Evolutionary conservation across 345 rosid species (phyloP).

Genomic region (Excoecaria cochinchinensis): DNA sequence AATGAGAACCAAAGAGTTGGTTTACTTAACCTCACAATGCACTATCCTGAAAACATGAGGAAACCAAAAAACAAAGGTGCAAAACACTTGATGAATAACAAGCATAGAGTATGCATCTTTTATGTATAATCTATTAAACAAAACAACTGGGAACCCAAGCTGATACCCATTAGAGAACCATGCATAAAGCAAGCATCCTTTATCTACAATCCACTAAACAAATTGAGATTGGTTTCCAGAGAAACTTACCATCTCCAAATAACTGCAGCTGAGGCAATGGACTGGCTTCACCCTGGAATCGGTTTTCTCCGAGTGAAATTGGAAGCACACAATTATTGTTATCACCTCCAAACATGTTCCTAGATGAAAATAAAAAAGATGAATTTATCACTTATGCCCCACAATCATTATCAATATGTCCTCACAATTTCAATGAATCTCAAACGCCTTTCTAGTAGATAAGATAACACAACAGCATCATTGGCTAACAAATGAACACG

Average conservation of each 20-base stretch:
- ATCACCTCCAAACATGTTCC: slow-evolving; percentile 72
- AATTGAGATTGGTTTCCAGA: not conserved
- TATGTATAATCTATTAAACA: not conserved
- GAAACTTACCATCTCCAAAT: slow-evolving; percentile 51
- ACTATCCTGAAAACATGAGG: not conserved
- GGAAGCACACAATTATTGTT: slow-evolving; percentile 47
- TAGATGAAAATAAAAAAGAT: not conserved
- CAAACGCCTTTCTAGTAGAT: not conserved
- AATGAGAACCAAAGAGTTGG: not conserved
- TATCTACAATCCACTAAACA: not conserved
- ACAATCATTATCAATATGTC: not conserved
- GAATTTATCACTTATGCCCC: not conserved
- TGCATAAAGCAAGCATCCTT: not conserved
- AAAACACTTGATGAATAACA: not conserved
- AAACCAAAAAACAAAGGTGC: no score
- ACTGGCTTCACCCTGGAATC: slow-evolving; percentile 50
- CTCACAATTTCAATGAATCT: not conserved
- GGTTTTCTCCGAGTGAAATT: slow-evolving; percentile 47
- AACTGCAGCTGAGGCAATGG: slow-evolving; percentile 59
- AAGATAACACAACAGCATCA: not conserved
- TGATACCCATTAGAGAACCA: not conserved
- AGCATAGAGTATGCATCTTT: not conserved
- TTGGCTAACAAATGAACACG: not conserved
- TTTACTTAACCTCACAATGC: not conserved
- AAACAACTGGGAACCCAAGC: no score